A percentile compares a stretch with the other conserved stretches of the same genome.
Evolutionary conservation across 2,329 filamentous ascomycete genomes (phyloP).

Genomic region (Curvularia spicifera): DNA sequence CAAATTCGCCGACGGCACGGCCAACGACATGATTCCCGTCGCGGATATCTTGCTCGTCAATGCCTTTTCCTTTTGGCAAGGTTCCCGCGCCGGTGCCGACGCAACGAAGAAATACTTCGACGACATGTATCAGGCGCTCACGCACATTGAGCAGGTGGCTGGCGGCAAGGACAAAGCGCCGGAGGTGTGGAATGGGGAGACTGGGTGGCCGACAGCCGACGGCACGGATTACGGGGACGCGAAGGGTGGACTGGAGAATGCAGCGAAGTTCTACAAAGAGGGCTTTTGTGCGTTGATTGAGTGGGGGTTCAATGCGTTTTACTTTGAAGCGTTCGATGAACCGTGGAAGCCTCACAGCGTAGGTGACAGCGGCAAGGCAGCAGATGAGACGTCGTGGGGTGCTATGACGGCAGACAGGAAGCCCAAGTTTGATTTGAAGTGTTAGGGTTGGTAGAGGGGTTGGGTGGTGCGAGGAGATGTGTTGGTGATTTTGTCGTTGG

Average conservation of each 20-base stretch:
- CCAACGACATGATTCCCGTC: slow-evolving; percentile 67
- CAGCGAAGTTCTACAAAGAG: slow-evolving; percentile 65
- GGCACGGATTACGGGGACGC: slow-evolving; percentile 68
- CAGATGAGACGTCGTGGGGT: slow-evolving; percentile 73
- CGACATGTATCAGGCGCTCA: slow-evolving; percentile 69
- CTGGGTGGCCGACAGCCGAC: slow-evolving; percentile 46
- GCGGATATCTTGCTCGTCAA: slow-evolving; percentile 70
- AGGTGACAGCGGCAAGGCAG: slow-evolving; percentile 67
- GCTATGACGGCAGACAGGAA: slow-evolving; percentile 66
- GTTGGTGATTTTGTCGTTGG: background rate
- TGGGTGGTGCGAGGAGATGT: background rate
- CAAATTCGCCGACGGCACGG: slow-evolving; percentile 72
- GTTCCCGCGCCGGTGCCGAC: slow-evolving; percentile 60
- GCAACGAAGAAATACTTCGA: slow-evolving; percentile 65
- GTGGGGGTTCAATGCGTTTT: slow-evolving; percentile 73
- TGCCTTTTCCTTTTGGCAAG: slow-evolving; percentile 77
- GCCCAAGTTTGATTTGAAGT: slow-evolving; percentile 62
- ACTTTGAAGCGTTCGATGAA: slow-evolving; percentile 77
- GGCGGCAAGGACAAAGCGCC: slow-evolving; percentile 60
- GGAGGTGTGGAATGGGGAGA: slow-evolving; percentile 60
- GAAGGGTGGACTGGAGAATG: slow-evolving; percentile 65
- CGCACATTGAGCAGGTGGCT: slow-evolving; percentile 66
- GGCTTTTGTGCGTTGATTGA: slow-evolving; percentile 68
- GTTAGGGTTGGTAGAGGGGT: slow-evolving; percentile 39
- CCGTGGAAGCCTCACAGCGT: slow-evolving; percentile 70